A percentile compares a stretch with the other conserved stretches of the same genome.
Evolutionary conservation across 1,284 basidiomycete species (phyloP).

Genomic region (Apiotrichum brassicae): DNA sequence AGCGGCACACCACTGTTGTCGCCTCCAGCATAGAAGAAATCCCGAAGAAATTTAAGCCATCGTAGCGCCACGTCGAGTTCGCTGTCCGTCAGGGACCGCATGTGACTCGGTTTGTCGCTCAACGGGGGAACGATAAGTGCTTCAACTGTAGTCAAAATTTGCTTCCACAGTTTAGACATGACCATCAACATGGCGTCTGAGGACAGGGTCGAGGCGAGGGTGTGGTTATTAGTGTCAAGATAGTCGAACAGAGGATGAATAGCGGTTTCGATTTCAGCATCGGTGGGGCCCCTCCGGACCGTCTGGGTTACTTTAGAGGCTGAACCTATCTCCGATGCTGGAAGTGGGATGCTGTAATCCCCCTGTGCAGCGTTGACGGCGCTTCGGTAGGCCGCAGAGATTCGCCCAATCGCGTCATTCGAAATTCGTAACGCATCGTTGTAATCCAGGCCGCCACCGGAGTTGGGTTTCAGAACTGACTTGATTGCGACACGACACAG

Average conservation of each 20-base stretch:
- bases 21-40: slow-evolving; percentile 93
- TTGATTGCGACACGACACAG: slow-evolving; percentile 73
- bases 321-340: slow-evolving; percentile 55
- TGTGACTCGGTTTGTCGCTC: slow-evolving; percentile 78
- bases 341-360: slow-evolving; percentile 73
- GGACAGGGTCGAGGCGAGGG: slow-evolving; percentile 80
- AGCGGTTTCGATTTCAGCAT: slow-evolving; percentile 90
- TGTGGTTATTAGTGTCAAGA: slow-evolving; percentile 88
- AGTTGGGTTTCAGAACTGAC: slow-evolving; percentile 60
- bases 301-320: slow-evolving; percentile 52
- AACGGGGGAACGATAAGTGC: slow-evolving; percentile 85
- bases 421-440: slow-evolving; percentile 55
- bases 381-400: slow-evolving; percentile 72
- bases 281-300: slow-evolving; percentile 63
- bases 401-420: slow-evolving; percentile 52
- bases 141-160: slow-evolving; percentile 83
- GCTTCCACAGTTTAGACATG: slow-evolving; percentile 94
- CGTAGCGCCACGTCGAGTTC: slow-evolving; percentile 98
- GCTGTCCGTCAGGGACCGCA: slow-evolving; percentile 86
- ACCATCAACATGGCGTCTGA: slow-evolving; percentile 84
- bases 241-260: slow-evolving; percentile 93
- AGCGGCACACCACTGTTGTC: slow-evolving; percentile 77
- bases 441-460: slow-evolving; percentile 54
- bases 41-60: slow-evolving; percentile 92
- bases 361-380: slow-evolving; percentile 54